phyloP scores from a whole-genome alignment of 2,329 filamentous ascomycete genomes.

The Bipolaris victoriae region DNA sequence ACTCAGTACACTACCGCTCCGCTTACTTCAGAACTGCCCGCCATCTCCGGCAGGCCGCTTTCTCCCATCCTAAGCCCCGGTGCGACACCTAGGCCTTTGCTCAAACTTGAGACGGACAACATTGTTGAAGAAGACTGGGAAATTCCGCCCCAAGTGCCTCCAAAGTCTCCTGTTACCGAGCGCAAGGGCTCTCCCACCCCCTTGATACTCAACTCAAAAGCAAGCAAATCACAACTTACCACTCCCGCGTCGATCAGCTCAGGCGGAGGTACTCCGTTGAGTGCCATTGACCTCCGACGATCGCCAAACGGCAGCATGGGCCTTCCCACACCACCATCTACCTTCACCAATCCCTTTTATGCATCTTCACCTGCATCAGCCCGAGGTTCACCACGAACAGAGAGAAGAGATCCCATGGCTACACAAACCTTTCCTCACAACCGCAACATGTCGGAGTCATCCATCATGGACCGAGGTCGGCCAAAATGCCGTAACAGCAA shows the following conservation, averaged over 20 bases:
- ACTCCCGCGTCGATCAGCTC: conserved; percentile 39
- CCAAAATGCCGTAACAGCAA: conserved; percentile 43
- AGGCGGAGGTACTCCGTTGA: conserved; percentile 33
- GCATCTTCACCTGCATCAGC: conserved; percentile 39
- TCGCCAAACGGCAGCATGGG: conserved; percentile 40
- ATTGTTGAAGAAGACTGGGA: conserved; percentile 29
- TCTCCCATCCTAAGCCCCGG: conserved; percentile 46
- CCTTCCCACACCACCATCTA: conserved; percentile 40
- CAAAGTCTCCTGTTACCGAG: conserved; percentile 45
- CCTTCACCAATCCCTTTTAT: conserved; percentile 41
- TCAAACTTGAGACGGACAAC: conserved; percentile 42
- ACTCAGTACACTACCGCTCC: conserved; percentile 24
- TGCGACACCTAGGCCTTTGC: conserved; percentile 33
- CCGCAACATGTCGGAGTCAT: conserved; percentile 48
- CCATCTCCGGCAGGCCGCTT: conserved; percentile 19
- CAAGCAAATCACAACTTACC: conserved; percentile 40
- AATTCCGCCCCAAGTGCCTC: conserved; percentile 45
- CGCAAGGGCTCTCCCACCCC: conserved; percentile 45
- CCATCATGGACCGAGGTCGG: conserved; percentile 48
- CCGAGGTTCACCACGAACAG: conserved; percentile 41
- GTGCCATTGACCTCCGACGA: conserved; percentile 38
- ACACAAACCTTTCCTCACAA: conserved; percentile 31
- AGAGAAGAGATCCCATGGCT: conserved; percentile 41
- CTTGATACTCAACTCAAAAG: conserved; percentile 39
- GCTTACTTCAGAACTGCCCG: conserved; percentile 24